A percentile compares a stretch with the other conserved stretches of the same genome.
Conservation (phyloP, 2,329 filamentous ascomycete genomes). For the Magnaporthiopsis rhizophila region DNA sequence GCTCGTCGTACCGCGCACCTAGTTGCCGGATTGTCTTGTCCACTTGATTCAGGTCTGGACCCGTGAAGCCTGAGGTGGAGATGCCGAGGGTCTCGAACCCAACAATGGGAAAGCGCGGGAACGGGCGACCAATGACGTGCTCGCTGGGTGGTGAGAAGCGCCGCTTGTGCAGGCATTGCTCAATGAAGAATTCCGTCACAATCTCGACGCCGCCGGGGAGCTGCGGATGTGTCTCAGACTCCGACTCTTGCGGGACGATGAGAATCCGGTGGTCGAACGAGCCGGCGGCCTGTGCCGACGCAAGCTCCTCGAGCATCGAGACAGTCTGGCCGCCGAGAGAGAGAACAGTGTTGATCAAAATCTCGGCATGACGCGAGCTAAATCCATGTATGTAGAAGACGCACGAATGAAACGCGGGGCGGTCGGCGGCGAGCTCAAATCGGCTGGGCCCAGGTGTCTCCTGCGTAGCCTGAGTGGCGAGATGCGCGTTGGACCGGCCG, state of each 20-base stretch:
- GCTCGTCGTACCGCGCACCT: constrained; percentile 74
- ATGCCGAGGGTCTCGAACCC: constrained; percentile 65
- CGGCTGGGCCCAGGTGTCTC: background rate
- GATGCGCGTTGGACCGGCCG: background rate
- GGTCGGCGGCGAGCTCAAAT: background rate
- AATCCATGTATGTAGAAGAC: constrained; percentile 56
- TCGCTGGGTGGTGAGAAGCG: constrained; percentile 58
- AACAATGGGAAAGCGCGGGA: constrained; percentile 59
- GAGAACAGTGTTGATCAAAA: constrained; percentile 38
- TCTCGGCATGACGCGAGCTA: constrained; percentile 38
- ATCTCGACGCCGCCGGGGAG: constrained; percentile 34
- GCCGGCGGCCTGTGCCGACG: constrained; percentile 20
- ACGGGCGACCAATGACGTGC: constrained; percentile 70
- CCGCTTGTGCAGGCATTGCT: constrained; percentile 76
- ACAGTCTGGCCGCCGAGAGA: constrained; percentile 40
- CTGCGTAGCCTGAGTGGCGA: background rate
- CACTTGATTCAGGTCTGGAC: constrained; percentile 79
- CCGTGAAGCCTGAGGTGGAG: constrained; percentile 74
- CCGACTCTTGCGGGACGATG: constrained; percentile 45
- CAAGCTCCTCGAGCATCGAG: constrained; percentile 32
- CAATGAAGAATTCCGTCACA: constrained; percentile 90
- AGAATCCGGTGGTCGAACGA: constrained; percentile 36
- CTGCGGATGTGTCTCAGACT: constrained; percentile 34
- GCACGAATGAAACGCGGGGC: constrained; percentile 36
- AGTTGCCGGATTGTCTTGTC: constrained; percentile 68